phyloP scores from a whole-genome alignment of 345 rosid species.

The Tarenaya hassleriana region DNA sequence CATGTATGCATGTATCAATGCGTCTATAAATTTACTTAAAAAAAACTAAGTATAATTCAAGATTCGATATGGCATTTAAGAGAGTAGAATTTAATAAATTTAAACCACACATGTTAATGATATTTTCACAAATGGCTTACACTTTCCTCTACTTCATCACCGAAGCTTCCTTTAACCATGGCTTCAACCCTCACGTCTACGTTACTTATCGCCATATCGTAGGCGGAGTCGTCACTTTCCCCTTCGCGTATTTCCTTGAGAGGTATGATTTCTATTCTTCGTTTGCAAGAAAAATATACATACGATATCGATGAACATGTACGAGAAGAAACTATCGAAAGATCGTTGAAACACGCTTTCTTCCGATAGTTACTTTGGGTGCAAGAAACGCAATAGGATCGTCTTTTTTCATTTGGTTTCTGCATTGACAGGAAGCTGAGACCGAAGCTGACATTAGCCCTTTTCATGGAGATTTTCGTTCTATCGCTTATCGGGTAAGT shows the following conservation, averaged over 20 bases:
- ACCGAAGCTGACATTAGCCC: constrained; percentile 53
- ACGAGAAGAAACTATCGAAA: no score
- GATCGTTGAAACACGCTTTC: no score
- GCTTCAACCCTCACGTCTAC: constrained; percentile 68
- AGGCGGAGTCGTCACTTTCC: constrained; percentile 37
- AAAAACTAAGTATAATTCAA: no score
- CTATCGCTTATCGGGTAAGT: constrained; percentile 61
- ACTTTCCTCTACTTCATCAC: constrained; percentile 52
- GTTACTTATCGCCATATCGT: constrained; percentile 57
- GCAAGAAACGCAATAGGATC: no score
- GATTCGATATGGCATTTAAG: no score
- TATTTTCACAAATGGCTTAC: constrained; percentile 40
- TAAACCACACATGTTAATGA: constrained; percentile 56
- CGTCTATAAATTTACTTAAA: no score
- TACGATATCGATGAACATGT: no score
- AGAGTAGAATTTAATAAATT: constrained; percentile 18
- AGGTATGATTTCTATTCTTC: constrained; percentile 24
- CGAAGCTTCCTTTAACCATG: constrained; percentile 63
- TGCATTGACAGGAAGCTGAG: constrained; percentile 39
- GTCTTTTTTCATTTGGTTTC: background rate
- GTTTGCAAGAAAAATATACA: no score
- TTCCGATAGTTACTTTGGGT: no score
- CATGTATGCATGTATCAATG: no score
- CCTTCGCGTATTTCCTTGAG: constrained; percentile 55
- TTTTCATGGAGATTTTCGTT: constrained; percentile 51